Evolutionary conservation across 2,329 filamentous ascomycete species (phyloP), one percentile per base, ranked within the genome.

Genomic region (Coniochaeta pulveracea): DNA sequence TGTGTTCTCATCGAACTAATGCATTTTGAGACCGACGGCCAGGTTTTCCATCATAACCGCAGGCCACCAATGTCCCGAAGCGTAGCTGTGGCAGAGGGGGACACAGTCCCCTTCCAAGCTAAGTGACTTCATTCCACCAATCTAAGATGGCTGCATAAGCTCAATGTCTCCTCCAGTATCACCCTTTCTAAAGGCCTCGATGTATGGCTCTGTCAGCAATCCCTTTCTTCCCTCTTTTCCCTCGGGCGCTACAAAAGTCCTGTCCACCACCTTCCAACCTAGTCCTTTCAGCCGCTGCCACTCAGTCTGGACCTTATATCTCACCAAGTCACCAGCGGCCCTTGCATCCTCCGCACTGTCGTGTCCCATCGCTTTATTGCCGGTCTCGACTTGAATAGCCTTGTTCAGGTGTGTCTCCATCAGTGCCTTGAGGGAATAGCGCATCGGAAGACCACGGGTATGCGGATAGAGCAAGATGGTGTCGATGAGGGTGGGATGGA

Each of bases 281-380:
- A 69, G 58, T 25, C 58, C 56, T 53, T 73, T 68, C 64, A 91
- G 62, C 19, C 58, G 55, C 40, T 67, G 72, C 84, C 85, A 94
- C 40, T 75, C 68, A 35, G 80, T 66, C 34, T 64, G 68, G 5
- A 93, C 67, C 52, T 77, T 83, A 32, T 76, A 66, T 29, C 81
- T 64, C 0, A 93, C 83, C 33, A 98, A 56, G 39, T 96, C 86
- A 1, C 89, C 91, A 0, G 93, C 89, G 0, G 88, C 84, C 29
- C 80, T 71, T 1, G 91, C 85, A 50, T 98, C 91, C 54, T 98
- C 91, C 17, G 80, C 80, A 17, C 85, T 93, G 58, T 98, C 91
- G 54, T 98, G 91, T 0, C 91, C 91, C 14, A 61, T 45, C 14
- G 62, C 51, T 31, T 57, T 53, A 27, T 59, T 54, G 45, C 12